A percentile compares a stretch with the other conserved stretches of the same genome.
Conservation (phyloP, 2,329 filamentous ascomycete species). For the Aspergillus sp. region DNA sequence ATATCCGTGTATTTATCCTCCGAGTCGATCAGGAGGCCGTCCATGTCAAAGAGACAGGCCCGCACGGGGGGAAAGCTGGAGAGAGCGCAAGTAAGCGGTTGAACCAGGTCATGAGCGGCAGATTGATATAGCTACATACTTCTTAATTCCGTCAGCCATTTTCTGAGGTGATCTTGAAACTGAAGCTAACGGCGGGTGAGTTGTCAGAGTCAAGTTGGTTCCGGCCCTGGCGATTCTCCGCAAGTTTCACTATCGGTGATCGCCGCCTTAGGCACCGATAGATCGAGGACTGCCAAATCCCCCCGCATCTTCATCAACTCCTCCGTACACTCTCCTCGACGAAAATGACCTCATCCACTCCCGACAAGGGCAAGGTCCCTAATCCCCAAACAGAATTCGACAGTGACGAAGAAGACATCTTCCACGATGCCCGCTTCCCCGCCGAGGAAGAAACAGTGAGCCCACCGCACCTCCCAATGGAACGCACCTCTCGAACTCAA, state of each 20-base stretch:
- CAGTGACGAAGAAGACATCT: constrained; percentile 45
- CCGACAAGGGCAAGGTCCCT: constrained; percentile 5
- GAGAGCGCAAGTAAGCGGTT: background rate
- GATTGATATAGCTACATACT: constrained; percentile 2
- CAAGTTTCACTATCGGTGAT: background rate
- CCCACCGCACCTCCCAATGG: constrained; percentile 5
- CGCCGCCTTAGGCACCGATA: background rate
- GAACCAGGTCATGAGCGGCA: background rate
- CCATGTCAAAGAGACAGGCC: constrained; percentile 98
- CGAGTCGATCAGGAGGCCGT: constrained; percentile 90
- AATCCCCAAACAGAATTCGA: constrained; percentile 28
- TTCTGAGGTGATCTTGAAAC: background rate
- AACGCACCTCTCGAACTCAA: background rate
- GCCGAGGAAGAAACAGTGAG: constrained; percentile 54
- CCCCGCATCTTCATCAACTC: background rate
- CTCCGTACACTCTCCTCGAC: background rate
- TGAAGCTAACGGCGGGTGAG: background rate
- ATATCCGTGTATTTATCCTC: constrained; percentile 87
- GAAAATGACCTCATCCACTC: constrained; percentile 23
- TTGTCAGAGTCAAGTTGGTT: background rate
- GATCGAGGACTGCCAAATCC: background rate
- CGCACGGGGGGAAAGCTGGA: constrained; percentile 75
- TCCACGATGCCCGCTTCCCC: constrained; percentile 50
- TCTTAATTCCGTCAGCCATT: constrained; percentile 14
- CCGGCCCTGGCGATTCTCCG: background rate